Evolutionary conservation across 345 rosid genomes (phyloP), one percentile per base, ranked within the genome.

Genomic region (Chamaenerion angustifolium): DNA sequence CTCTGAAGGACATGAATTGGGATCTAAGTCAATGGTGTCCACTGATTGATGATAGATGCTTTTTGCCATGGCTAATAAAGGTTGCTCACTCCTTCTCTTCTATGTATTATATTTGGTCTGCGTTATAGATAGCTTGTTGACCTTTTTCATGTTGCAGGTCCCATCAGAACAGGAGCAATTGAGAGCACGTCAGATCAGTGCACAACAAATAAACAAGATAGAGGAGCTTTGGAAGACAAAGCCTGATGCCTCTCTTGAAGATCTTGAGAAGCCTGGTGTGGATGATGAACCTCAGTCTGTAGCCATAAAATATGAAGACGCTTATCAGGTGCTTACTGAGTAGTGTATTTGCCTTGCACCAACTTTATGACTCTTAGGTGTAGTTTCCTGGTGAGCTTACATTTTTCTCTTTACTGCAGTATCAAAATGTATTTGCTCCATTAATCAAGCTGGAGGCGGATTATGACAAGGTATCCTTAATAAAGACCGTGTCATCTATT

Each of bases 1-100:
- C 99, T 37, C 64, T 93, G 73, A 93, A 93, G 78, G 99, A 93
- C 78, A 85, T 93, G 99, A 93, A 88, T 49, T 93, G 99, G 99
- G 99, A 93, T 65, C 69, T 88, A 56, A 93, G 99, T 70, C 97
- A 93, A 64, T 93, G 99, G 99, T 88, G 95, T 57, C 97, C 99
- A 51, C 75, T 93, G 61, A 93, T 93, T 66, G 99, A 93, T 58
- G 99, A 93, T 67, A 85, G 99, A 66, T 93, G 99, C 71, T 93
- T 93, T 67, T 66, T 93, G 53, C 95, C 83, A 58, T 93, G 99
- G 99, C 92, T 93, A 65, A 97, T 93, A 42, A 93, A 93, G 95
- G 99, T 92, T 66, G 50, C 78, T 64, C 18, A 52, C 47, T 41
- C 18, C 43, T 17, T 7, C 31, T 45, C 18, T 47, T 16, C 8